Conservation (phyloP, 495 filamentous ascomycete species). For the Delitschia confertaspora region DNA sequence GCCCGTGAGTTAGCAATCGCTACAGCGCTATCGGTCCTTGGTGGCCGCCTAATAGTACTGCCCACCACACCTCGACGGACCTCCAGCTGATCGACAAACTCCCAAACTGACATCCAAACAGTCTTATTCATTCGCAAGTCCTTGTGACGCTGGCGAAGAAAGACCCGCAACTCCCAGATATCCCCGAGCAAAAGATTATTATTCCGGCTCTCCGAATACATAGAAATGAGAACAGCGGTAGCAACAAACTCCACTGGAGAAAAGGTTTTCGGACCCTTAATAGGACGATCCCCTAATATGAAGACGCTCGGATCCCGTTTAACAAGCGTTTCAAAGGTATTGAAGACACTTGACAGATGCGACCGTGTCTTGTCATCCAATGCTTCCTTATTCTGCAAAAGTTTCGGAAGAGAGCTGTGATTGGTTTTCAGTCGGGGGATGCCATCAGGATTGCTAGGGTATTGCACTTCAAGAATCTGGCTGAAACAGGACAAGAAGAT, state of each 20-base stretch:
- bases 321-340: constrained; percentile 18
- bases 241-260: constrained; percentile 42
- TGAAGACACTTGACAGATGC: constrained; percentile 22
- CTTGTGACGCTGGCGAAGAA: constrained; percentile 32
- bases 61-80: constrained; percentile 18
- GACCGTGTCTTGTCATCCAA: constrained; percentile 18
- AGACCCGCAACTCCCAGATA: constrained; percentile 34
- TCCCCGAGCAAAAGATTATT: constrained; percentile 36
- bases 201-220: constrained; percentile 34
- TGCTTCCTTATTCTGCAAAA: constrained; percentile 13
- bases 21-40: too few species aligned
- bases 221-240: constrained; percentile 37
- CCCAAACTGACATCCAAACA: constrained; percentile 36
- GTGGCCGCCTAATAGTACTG: constrained; percentile 6
- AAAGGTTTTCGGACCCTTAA: constrained; percentile 34
- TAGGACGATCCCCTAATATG: constrained; percentile 17
- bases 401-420: constrained; percentile 4
- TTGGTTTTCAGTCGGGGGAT: constrained; percentile 19
- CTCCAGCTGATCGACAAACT: constrained; percentile 34
- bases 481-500: constrained; percentile 21
- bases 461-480: constrained; percentile 26
- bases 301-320: constrained; percentile 28
- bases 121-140: constrained; percentile 38
- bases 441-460: constrained; percentile 18
- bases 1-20: too few species aligned